Evolutionary conservation across 805 yeast species (phyloP).

Genomic region (Wickerhamomyces canadensis): DNA sequence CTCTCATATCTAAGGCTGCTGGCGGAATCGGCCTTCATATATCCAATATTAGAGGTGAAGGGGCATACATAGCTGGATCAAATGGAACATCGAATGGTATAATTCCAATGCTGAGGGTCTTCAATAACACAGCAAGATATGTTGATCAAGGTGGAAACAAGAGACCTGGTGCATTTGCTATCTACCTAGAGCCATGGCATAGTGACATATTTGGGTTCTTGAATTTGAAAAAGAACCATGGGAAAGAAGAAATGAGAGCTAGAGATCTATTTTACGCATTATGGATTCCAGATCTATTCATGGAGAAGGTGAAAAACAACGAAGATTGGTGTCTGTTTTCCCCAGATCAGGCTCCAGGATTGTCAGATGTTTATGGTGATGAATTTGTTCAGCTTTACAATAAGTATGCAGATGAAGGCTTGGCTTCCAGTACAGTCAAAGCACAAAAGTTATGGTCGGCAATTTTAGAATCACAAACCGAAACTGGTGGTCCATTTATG

Average conservation of each 20-base stretch:
- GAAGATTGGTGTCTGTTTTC: slow-evolving; percentile 87
- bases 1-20: slow-evolving; percentile 87
- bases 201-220: slow-evolving; percentile 82
- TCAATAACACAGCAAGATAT: slow-evolving; percentile 91
- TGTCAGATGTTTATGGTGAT: slow-evolving; percentile 77
- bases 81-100: slow-evolving; percentile 91
- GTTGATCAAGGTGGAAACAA: slow-evolving; percentile 99
- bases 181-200: slow-evolving; percentile 97
- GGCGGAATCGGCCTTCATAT: slow-evolving; percentile 95
- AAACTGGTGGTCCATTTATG: slow-evolving; percentile 95
- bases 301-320: slow-evolving; percentile 79
- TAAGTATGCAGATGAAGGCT: slow-evolving; percentile 65
- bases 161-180: slow-evolving; percentile 95
- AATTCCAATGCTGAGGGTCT: slow-evolving; percentile 94
- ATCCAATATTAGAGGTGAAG: slow-evolving; percentile 80
- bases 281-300: slow-evolving; percentile 93
- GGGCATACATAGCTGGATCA: slow-evolving; percentile 85
- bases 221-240: slow-evolving; percentile 87
- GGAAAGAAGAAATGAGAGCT: slow-evolving; percentile 90
- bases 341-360: slow-evolving; percentile 84
- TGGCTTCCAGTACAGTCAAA: slow-evolving; percentile 56
- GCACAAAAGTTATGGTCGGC: slow-evolving; percentile 93
- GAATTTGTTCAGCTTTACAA: slow-evolving; percentile 71
- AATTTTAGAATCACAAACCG: slow-evolving; percentile 87
- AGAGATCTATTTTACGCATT: slow-evolving; percentile 89